Evolutionary conservation across 2,329 filamentous ascomycete genomes (phyloP), one percentile per base, ranked within the genome.

Genomic region (Calonectria hawksworthii): DNA sequence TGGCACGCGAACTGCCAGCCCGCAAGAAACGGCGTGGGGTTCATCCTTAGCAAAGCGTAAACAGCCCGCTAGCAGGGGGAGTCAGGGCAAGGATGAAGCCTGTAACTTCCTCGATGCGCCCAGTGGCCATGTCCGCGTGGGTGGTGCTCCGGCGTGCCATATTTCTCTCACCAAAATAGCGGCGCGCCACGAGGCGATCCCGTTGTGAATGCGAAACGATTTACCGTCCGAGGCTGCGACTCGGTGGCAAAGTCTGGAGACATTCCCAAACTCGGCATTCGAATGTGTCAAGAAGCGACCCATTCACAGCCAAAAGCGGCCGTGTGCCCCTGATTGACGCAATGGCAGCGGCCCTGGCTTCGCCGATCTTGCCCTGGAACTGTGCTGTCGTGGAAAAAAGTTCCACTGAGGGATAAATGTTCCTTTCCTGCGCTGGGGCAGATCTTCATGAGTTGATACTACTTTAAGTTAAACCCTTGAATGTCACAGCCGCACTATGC

Each of bases 361-460:
- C 23, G 51, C 26, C n/a, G 67, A 61, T 41, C 30, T 63, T 41
- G 28, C 26, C 47, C 47, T 44, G 11, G 68, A 41, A 56, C 8
- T 16, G 34, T 18, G 2, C 44, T 11, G 47, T 13, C 38, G 34
- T 30, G 14, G n/a, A 16, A 4, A 30, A 56, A 34, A 36, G 56
- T 34, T 16, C 56, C 56, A 63, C 56, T 63, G 56, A 63, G 56
- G 56, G 56, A 63, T 63, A 63, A 63, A 28, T 41, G 34, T 11
- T 63, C 26, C 38, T 18, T 63, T 63, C 8, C 52, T 26, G 11
- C 38, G 26, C 56, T 28, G 26, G 56, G 23, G 16, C 23, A 28
- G 56, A 63, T 41, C 26, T 63, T 63, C 36, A 63, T 63, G 56
- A 63, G 56, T 26, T 38, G 34, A 63, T 28, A 36, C 56, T 41